A percentile compares a stretch with the other conserved stretches of the same genome.
phyloP scores from a whole-genome alignment of 345 rosid species.

The Sapria himalayana region DNA sequence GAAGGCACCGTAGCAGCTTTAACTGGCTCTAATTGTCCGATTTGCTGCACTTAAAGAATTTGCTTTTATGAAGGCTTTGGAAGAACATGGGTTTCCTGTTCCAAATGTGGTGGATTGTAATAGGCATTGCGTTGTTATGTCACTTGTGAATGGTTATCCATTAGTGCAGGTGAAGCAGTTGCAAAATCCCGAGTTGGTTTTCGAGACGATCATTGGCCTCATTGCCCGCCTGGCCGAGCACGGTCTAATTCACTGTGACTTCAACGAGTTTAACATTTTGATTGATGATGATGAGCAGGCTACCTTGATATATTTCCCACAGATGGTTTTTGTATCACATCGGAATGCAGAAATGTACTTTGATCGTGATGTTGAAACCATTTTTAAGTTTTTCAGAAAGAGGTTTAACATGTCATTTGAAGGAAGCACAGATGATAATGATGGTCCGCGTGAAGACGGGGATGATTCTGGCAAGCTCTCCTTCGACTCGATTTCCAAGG shows the following conservation, averaged over 20 bases:
- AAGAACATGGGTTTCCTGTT: conserved; percentile 74
- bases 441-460: conserved; percentile 18
- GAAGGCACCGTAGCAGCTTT: conserved; percentile 65
- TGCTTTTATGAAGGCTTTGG: conserved; percentile 91
- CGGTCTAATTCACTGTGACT: conserved; percentile 91
- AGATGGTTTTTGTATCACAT: conserved; percentile 95
- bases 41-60: conserved; percentile 91
- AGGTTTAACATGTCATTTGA: conserved; percentile 52
- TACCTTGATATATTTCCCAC: conserved; percentile 91
- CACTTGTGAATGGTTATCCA: conserved; percentile 77
- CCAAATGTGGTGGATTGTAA: conserved; percentile 83
- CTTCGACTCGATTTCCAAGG: conserved; percentile 42
- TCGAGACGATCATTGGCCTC: conserved; percentile 55
- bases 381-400: conserved; percentile 62
- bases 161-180: conserved; percentile 83
- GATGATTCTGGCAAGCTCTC: conserved; percentile 49
- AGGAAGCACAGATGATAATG: conserved; percentile 21
- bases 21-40: conserved; percentile 85
- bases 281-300: conserved; percentile 83
- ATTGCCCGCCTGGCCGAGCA: conserved; percentile 73
- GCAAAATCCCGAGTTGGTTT: conserved; percentile 57
- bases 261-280: conserved; percentile 92
- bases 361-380: conserved; percentile 76
- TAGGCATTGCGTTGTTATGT: conserved; percentile 90
- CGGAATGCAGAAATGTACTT: conserved; percentile 91